Evolutionary conservation across 1,284 basidiomycete genomes (phyloP).

Genomic region (Cutaneotrichosporon mucoides): DNA sequence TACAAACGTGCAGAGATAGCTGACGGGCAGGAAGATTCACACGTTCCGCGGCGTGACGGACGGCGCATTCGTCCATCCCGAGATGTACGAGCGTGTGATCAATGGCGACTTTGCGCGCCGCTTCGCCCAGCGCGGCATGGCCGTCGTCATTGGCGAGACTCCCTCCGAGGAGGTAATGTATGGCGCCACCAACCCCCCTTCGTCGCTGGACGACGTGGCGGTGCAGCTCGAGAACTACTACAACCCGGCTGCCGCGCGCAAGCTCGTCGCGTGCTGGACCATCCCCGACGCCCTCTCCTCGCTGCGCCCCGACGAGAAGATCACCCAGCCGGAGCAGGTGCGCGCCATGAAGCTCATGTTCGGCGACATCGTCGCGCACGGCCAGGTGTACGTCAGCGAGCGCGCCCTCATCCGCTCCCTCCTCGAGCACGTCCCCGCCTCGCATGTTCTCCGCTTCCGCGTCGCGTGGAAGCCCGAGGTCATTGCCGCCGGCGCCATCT

Average conservation of each 20-base stretch:
- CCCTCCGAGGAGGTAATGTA: constrained; percentile 26
- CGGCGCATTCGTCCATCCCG: constrained; percentile 22
- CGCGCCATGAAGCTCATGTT: constrained; percentile 15
- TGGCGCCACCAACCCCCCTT: constrained; percentile 24
- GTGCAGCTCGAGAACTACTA: constrained; percentile 28
- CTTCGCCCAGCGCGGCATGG: constrained; percentile 22
- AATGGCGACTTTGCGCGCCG: constrained; percentile 20
- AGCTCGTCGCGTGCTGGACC: constrained; percentile 12
- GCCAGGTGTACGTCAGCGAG: constrained; percentile 24
- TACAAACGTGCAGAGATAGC: too few relatives aligned
- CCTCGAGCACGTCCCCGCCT: constrained; percentile 16
- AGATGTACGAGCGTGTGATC: constrained; percentile 13
- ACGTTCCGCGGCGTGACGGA: constrained; percentile 30
- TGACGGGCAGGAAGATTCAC: constrained; percentile 15
- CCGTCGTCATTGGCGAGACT: constrained; percentile 26
- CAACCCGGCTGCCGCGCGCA: constrained; percentile 12
- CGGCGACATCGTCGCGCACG: constrained; percentile 25
- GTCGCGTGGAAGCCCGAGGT: constrained; percentile 17
- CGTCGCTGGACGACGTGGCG: constrained; percentile 9
- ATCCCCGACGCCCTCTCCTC: not conserved
- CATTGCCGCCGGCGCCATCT: not conserved
- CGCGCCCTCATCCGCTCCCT: constrained; percentile 19
- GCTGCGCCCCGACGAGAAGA: not conserved
- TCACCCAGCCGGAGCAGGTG: not conserved
- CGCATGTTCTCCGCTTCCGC: constrained; percentile 22